A percentile compares a stretch with the other conserved stretches of the same genome.
Conservation (phyloP, 2,329 filamentous ascomycete species). For the Xylaria digitata region DNA sequence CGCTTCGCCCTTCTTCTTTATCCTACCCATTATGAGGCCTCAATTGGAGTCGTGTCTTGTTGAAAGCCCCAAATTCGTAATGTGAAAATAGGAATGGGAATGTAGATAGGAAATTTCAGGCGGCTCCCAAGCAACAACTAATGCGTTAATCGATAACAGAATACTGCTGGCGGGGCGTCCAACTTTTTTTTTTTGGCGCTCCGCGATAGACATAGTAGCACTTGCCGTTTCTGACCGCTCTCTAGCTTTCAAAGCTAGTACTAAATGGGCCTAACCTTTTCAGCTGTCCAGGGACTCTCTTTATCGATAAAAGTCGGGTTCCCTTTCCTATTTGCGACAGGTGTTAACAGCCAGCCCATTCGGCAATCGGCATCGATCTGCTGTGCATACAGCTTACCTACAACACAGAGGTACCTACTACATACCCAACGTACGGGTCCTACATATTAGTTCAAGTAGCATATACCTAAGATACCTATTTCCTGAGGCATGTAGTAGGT, state of each 20-base stretch:
- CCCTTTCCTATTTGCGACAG: slow-evolving; percentile 9
- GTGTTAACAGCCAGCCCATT: slow-evolving; percentile 21
- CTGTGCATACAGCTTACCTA: slow-evolving; percentile 11
- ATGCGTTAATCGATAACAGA: slow-evolving; percentile 36
- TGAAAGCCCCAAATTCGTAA: slow-evolving; percentile 21
- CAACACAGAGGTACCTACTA: slow-evolving; percentile 1
- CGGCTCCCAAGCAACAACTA: slow-evolving; percentile 16
- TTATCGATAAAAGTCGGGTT: slow-evolving; percentile 27
- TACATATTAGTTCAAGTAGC: too few species aligned
- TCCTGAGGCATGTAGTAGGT: too few species aligned
- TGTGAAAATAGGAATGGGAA: slow-evolving; percentile 17
- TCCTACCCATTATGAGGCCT: slow-evolving; percentile 69
- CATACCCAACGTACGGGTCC: too few species aligned
- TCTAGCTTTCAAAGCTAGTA: slow-evolving; percentile 11
- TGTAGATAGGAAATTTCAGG: slow-evolving; percentile 36
- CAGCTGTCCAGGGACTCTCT: not conserved
- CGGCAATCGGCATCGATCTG: slow-evolving; percentile 21
- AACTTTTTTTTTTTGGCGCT: slow-evolving; percentile 42
- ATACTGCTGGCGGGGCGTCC: slow-evolving; percentile 40
- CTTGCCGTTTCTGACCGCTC: slow-evolving; percentile 43
- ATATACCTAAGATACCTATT: too few species aligned
- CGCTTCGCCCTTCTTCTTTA: slow-evolving; percentile 92
- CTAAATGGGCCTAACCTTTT: not conserved
- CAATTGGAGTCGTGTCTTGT: slow-evolving; percentile 28
- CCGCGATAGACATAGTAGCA: slow-evolving; percentile 11